Evolutionary conservation across 1,284 basidiomycete species (phyloP).

Genomic region (Tilletia caries): DNA sequence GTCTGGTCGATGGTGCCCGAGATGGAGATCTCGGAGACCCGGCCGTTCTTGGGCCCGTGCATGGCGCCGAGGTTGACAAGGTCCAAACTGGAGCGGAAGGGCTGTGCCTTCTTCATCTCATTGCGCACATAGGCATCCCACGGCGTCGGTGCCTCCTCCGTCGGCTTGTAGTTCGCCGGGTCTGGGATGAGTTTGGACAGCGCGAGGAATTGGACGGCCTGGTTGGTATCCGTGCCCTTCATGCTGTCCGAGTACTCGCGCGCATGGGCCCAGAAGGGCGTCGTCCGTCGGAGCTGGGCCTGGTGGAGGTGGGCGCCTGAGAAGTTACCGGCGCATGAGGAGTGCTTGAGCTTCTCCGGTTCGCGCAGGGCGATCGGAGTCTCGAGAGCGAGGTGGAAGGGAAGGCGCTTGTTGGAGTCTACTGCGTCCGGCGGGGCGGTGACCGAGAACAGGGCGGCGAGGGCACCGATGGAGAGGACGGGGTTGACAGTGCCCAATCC

Average conservation of each 20-base stretch:
- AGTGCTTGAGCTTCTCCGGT: slow-evolving; percentile 2
- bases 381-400: slow-evolving; percentile 10
- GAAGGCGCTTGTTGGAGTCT: slow-evolving; percentile 2
- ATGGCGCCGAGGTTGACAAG: slow-evolving; percentile 4
- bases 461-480: neutral
- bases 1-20: slow-evolving; percentile 10
- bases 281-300: neutral
- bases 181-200: slow-evolving; percentile 3
- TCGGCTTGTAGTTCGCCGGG: neutral
- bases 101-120: slow-evolving; percentile 9
- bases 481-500: neutral
- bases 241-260: neutral
- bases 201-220: neutral
- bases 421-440: neutral
- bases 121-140: neutral
- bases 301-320: neutral
- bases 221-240: neutral
- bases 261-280: neutral
- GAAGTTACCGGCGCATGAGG: slow-evolving; percentile 8
- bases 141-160: neutral
- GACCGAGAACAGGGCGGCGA: slow-evolving; percentile 1
- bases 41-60: slow-evolving; percentile 4
- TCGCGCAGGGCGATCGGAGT: slow-evolving; percentile 5
- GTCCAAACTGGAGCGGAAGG: neutral
- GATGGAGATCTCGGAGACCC: neutral